Percentiles rank a stretch among this genome's conserved stretches.
Evolutionary conservation across 768 basidiomycete genomes (phyloP).

Genomic region (Mycena indigotica): DNA sequence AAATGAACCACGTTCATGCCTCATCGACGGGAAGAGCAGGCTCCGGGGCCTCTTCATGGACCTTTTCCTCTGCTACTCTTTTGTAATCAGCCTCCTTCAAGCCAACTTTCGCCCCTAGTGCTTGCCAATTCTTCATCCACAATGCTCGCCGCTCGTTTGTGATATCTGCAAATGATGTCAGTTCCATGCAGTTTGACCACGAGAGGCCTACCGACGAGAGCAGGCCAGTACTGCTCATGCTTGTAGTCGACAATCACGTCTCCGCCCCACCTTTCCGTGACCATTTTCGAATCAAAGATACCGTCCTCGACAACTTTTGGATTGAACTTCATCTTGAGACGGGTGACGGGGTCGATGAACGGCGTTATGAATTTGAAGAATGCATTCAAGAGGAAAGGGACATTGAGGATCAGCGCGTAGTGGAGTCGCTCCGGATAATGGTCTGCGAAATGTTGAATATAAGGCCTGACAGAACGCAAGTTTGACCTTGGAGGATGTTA

Average conservation of each 20-base stretch:
- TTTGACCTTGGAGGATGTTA: conserved; percentile 72
- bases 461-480: no score
- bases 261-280: conserved; percentile 76
- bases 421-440: conserved; percentile 91
- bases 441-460: no score
- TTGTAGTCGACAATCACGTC: conserved; percentile 66
- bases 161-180: conserved; percentile 27
- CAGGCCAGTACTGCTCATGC: conserved; percentile 77
- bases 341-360: conserved; percentile 83
- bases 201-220: conserved; percentile 43
- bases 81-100: conserved; percentile 83
- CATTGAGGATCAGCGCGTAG: conserved; percentile 68
- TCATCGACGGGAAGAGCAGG: neutral
- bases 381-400: conserved; percentile 75
- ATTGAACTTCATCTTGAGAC: conserved; percentile 75
- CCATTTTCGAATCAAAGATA: conserved; percentile 68
- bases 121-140: conserved; percentile 65
- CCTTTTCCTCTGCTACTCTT: conserved; percentile 11
- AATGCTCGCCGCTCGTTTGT: conserved; percentile 50
- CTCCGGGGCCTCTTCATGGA: neutral
- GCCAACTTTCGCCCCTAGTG: conserved; percentile 69
- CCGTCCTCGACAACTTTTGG: conserved; percentile 65
- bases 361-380: conserved; percentile 81
- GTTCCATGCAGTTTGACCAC: neutral
- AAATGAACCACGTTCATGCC: neutral